Base-by-base conservation (phyloP, 1,284 basidiomycete genomes). In the Fistulina hepatica region DNA sequence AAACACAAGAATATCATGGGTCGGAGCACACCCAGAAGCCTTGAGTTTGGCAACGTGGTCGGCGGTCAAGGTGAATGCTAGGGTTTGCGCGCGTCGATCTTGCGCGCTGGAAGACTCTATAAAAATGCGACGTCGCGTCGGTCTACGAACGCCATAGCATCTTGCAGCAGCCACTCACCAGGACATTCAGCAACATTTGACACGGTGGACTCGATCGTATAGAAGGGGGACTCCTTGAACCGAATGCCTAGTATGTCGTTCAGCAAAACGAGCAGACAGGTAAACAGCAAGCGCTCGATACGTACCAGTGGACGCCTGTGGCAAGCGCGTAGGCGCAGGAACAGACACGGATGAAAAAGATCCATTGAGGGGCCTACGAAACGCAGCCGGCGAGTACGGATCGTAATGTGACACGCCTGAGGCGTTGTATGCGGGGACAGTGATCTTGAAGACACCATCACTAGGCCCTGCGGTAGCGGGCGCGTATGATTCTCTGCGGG, bases 161-260 rank as follows among this genome's bases (percentile, higher is more conserved):
- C n/a, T n/a, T n/a, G 34, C 24, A 30, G 30, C 33, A 15, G 27
- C 36, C 36, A 48, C 60, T 16, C 48, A 84, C 84, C 84, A 58
- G 79, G 79, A 54, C 85, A 84, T 55, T 85, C 80, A 8, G 68
- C 63, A 15, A 88, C 61, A 16, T 45, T 39, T 9, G 78, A 80
- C 7, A 86, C 71, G 2, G 65, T 52, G 46, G 81, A 75, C 36
- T 84, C 77, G 7, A 84, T 55, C 16, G 60, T 61, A 50, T 79
- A 82, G 54, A 90, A 91, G 0, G 86, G 86, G 1, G 82, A 88
- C 12, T 73, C 65, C 48, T 78, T 83, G 60, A 90, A 91, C 39
- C 71, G 73, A 38, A 90, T 77, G 21, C 53, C 81, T 82, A 30
- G 21, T 39, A n/a, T 32, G 32, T 6, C 8, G 40, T 26, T 46